Evolutionary conservation across 1,284 basidiomycete genomes (phyloP).

Genomic region (Schizophyllum commune): DNA sequence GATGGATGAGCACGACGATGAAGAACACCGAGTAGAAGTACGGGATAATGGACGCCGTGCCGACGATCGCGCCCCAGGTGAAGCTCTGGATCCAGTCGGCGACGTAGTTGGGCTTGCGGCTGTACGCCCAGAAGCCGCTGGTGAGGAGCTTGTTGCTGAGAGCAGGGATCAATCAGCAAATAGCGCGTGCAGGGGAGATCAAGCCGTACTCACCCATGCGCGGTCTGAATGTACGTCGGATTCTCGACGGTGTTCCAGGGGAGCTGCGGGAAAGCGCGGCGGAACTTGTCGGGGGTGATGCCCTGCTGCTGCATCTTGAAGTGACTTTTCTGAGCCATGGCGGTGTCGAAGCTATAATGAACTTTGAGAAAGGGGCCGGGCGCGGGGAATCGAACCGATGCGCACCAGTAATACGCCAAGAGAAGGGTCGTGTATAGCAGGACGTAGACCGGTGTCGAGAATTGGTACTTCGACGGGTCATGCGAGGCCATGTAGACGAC

Average conservation of each 20-base stretch:
- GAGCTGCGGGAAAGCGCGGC: conserved; percentile 91
- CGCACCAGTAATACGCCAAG: conserved; percentile 80
- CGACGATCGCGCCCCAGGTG: conserved; percentile 86
- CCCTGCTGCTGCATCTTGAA: conserved; percentile 98
- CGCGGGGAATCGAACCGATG: conserved; percentile 13
- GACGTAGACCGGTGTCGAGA: conserved; percentile 73
- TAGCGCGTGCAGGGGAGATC: too few relatives aligned
- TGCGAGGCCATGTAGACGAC: conserved; percentile 98
- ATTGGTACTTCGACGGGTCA: conserved; percentile 81
- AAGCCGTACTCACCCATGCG: conserved; percentile 90
- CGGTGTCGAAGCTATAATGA: conserved; percentile 85
- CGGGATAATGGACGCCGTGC: conserved; percentile 80
- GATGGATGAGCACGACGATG: conserved; percentile 82
- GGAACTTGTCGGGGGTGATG: conserved; percentile 59
- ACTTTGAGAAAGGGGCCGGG: conserved; percentile 8
- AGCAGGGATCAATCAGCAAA: conserved; percentile 7
- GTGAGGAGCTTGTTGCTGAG: conserved; percentile 75
- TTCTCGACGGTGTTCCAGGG: conserved; percentile 84
- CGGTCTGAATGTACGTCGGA: conserved; percentile 89
- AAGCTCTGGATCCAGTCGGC: conserved; percentile 87
- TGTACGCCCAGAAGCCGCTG: conserved; percentile 86
- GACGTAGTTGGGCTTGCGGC: conserved; percentile 85
- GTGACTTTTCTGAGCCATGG: conserved; percentile 95
- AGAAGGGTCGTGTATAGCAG: conserved; percentile 70
- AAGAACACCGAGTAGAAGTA: conserved; percentile 96